Percentiles rank a stretch among this genome's conserved stretches.
phyloP scores from a whole-genome alignment of 1,284 basidiomycete genomes.

The Trichosporon faecale region DNA sequence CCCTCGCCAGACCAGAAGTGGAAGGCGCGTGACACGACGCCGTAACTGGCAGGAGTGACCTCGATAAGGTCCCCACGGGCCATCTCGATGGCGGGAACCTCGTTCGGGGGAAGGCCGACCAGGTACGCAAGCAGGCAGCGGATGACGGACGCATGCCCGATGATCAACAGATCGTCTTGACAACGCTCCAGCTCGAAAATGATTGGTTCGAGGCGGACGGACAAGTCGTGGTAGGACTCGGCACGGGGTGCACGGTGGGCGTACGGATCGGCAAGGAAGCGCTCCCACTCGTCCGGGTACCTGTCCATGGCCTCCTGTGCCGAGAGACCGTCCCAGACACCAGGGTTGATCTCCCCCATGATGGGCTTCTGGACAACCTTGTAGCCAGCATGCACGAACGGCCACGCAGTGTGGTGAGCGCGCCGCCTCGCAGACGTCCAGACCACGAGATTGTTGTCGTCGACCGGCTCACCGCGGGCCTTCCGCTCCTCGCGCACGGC shows the following conservation, averaged over 20 bases:
- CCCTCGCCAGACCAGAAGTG: slow-evolving; percentile 72
- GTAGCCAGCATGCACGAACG: slow-evolving; percentile 68
- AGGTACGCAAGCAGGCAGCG: slow-evolving; percentile 88
- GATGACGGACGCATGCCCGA: slow-evolving; percentile 92
- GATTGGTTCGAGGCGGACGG: slow-evolving; percentile 73
- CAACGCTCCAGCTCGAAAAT: slow-evolving; percentile 79
- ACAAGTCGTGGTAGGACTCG: slow-evolving; percentile 88
- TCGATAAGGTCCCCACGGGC: slow-evolving; percentile 84
- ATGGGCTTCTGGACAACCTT: slow-evolving; percentile 92
- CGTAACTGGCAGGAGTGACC: slow-evolving; percentile 84
- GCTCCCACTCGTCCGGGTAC: slow-evolving; percentile 91
- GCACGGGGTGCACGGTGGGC: slow-evolving; percentile 86
- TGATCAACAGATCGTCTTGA: slow-evolving; percentile 71
- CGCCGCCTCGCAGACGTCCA: slow-evolving; percentile 94
- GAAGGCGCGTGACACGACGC: slow-evolving; percentile 79
- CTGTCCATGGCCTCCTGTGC: slow-evolving; percentile 83
- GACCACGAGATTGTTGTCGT: slow-evolving; percentile 70
- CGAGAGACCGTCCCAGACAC: slow-evolving; percentile 88
- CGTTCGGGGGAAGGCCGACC: slow-evolving; percentile 89
- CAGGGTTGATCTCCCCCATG: slow-evolving; percentile 96
- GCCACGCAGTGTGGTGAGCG: slow-evolving; percentile 93
- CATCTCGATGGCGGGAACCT: slow-evolving; percentile 91
- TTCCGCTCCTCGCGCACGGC: slow-evolving; percentile 60
- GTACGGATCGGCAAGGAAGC: slow-evolving; percentile 89
- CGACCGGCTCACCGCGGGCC: slow-evolving; percentile 55